Conservation (phyloP, 768 basidiomycete genomes). For the Pleurotus platypus region DNA sequence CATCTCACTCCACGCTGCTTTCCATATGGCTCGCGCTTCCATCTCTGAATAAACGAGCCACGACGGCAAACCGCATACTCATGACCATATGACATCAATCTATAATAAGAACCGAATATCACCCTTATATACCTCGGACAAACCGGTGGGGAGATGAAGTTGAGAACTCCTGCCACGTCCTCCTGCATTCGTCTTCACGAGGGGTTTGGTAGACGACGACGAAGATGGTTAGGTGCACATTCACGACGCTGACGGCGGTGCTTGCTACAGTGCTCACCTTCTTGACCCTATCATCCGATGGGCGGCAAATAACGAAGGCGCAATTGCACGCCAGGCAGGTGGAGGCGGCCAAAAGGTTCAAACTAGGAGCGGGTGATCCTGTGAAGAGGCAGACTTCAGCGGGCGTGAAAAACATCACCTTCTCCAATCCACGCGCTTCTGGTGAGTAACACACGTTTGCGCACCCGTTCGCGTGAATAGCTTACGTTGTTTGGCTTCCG, state of each 20-base stretch:
- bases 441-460: constrained; percentile 30
- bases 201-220: too few species aligned
- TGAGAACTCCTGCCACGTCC: background rate
- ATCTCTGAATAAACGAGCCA: background rate
- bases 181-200: background rate
- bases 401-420: constrained; percentile 61
- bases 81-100: constrained; percentile 1
- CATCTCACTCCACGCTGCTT: background rate
- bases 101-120: background rate
- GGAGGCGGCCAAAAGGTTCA: constrained; percentile 44
- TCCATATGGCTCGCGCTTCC: constrained; percentile 1
- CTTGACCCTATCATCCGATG: constrained; percentile 17
- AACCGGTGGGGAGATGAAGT: background rate
- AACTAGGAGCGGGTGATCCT: constrained; percentile 13
- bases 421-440: constrained; percentile 62
- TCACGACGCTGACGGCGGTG: constrained; percentile 11
- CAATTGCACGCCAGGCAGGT: constrained; percentile 41
- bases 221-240: background rate
- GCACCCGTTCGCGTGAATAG: background rate
- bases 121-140: background rate
- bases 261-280: constrained; percentile 14
- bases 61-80: background rate
- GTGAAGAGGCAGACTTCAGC: constrained; percentile 14
- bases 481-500: background rate
- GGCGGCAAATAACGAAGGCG: constrained; percentile 32